These are phyloP conservation scores for Neurospora terricola DNA, from an alignment of 495 filamentous ascomycete species.

Conservation along the genomic window DNA sequence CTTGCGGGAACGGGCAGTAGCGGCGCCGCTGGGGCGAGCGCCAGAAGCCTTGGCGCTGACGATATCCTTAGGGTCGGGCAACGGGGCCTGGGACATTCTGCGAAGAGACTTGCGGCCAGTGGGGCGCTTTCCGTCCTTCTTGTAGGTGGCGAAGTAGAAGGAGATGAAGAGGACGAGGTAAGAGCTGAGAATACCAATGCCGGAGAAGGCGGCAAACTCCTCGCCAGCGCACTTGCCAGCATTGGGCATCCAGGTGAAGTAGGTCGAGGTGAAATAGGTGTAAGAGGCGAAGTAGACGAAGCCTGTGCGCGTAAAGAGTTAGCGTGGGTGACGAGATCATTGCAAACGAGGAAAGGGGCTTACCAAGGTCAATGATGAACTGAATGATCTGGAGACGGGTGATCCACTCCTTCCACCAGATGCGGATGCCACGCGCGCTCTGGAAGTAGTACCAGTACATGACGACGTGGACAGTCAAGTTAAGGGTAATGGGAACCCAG, in stretches of 20 bases:
- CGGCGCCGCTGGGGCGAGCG: constrained; percentile 3
- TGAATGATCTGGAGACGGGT: constrained; percentile 77
- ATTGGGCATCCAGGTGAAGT: constrained; percentile 80
- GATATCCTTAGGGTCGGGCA: constrained; percentile 37
- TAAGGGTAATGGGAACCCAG: constrained; percentile 70
- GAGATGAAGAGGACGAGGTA: constrained; percentile 98
- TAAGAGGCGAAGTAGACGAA: constrained; percentile 96
- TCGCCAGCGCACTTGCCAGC: constrained; percentile 83
- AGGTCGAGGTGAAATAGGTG: constrained; percentile 87
- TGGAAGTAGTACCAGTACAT: constrained; percentile 72
- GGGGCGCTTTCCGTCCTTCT: constrained; percentile 62
- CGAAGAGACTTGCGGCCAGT: constrained; percentile 46
- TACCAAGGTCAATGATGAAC: constrained; percentile 72
- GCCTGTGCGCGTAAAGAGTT: constrained; percentile 33
- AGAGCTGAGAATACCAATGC: constrained; percentile 81
- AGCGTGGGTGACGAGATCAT: constrained; percentile 1
- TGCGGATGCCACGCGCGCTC: constrained; percentile 65
- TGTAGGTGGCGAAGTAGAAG: constrained; percentile 97
- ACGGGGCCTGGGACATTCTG: constrained; percentile 44
- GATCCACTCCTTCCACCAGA: constrained; percentile 91
- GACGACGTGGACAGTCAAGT: constrained; percentile 65
- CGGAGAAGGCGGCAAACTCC: constrained; percentile 92
- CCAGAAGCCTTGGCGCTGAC: constrained; percentile 17
- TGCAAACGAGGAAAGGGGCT: constrained; percentile 7
- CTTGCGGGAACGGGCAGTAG: constrained; percentile 42